Evolutionary conservation across 1,139 yeast genomes (phyloP).

Genomic region (Pichia sp.): DNA sequence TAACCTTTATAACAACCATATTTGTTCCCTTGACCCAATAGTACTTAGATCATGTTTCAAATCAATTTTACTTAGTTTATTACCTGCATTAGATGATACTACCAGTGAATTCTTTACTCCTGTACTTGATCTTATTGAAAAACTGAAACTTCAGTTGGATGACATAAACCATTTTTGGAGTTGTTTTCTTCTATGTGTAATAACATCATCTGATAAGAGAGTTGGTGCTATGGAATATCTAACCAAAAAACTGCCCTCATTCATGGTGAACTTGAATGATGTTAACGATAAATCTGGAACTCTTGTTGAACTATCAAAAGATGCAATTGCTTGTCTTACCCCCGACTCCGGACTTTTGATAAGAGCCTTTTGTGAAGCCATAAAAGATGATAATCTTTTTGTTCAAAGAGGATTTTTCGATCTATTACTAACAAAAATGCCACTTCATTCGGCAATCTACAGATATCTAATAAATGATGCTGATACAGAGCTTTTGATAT

Average conservation of each 20-base stretch:
- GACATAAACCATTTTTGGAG: constrained; percentile 86
- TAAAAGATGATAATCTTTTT: constrained; percentile 53
- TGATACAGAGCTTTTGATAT: constrained; percentile 52
- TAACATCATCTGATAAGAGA: constrained; percentile 70
- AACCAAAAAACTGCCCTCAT: constrained; percentile 54
- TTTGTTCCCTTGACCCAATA: constrained; percentile 43
- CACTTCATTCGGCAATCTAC: constrained; percentile 53
- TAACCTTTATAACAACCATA: constrained; percentile 45
- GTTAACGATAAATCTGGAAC: constrained; percentile 7
- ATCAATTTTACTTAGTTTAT: constrained; percentile 63
- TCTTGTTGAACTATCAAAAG: constrained; percentile 26
- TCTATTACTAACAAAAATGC: constrained; percentile 57
- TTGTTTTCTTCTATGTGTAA: constrained; percentile 62
- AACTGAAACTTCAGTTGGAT: constrained; percentile 45
- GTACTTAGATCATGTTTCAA: constrained; percentile 48
- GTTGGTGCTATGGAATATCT: constrained; percentile 82
- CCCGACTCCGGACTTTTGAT: constrained; percentile 78
- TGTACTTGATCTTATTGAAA: constrained; percentile 51
- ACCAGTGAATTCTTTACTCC: constrained; percentile 71
- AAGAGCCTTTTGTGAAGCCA: constrained; percentile 64
- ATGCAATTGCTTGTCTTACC: constrained; percentile 49
- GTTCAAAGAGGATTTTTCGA: constrained; percentile 91
- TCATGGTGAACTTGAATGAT: constrained; percentile 21
- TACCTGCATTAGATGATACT: constrained; percentile 91
- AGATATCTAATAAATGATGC: constrained; percentile 36